These are phyloP conservation scores for Cryptosporidium canis DNA, from an alignment of 169 alveolate species.

Conservation along the genomic window DNA sequence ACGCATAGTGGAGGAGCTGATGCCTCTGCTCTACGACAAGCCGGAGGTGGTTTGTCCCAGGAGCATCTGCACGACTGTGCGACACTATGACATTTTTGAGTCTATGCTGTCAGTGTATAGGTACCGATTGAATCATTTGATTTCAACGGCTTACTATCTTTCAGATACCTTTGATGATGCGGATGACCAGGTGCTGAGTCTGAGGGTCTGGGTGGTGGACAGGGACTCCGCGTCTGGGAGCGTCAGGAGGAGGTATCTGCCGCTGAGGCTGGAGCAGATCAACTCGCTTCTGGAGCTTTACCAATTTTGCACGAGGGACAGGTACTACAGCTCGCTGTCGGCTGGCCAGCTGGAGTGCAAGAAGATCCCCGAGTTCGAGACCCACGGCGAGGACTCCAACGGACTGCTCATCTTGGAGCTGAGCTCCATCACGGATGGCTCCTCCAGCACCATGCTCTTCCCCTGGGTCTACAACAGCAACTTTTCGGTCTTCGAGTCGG, in stretches of 20 bases:
- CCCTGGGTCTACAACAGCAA: slow-evolving; percentile 56
- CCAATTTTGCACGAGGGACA: slow-evolving; percentile 30
- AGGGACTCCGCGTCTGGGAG: neutral
- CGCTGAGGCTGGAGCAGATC: neutral
- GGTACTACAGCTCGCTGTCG: neutral
- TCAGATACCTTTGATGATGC: neutral
- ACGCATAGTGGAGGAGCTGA: neutral
- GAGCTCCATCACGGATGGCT: neutral
- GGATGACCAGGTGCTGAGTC: neutral
- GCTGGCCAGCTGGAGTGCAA: slow-evolving; percentile 10
- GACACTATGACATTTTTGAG: slow-evolving; percentile 31
- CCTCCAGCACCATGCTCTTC: neutral
- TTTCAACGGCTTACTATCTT: neutral
- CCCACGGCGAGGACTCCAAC: slow-evolving; percentile 1
- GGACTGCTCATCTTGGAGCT: slow-evolving; percentile 33
- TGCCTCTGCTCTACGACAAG: neutral
- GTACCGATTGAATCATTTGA: neutral
- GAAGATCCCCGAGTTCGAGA: slow-evolving; percentile 10
- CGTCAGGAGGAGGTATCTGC: neutral
- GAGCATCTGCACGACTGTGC: neutral
- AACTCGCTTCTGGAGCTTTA: slow-evolving; percentile 2
- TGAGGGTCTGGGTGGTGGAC: slow-evolving; percentile 8
- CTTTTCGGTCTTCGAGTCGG: slow-evolving; percentile 3
- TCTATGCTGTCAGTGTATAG: slow-evolving; percentile 42
- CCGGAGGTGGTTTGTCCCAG: slow-evolving; percentile 5